phyloP scores from a whole-genome alignment of 768 basidiomycete genomes.

The Collybia mongolica region DNA sequence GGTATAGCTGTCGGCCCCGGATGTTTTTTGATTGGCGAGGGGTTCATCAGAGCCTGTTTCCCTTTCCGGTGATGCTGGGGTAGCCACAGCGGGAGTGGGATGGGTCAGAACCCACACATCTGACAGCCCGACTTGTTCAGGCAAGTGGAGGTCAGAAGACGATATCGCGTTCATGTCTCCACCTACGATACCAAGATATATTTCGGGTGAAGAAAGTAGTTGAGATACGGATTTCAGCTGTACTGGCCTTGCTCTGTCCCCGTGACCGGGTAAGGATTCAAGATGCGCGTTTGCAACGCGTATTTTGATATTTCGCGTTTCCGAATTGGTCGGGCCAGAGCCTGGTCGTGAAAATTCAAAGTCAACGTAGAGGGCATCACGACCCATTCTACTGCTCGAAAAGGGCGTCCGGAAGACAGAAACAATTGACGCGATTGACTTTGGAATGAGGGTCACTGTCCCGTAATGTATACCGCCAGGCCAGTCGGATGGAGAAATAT shows the following conservation, averaged over 20 bases:
- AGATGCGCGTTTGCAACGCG: too few relatives aligned
- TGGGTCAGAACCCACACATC: constrained; percentile 36
- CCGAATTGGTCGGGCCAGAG: too few relatives aligned
- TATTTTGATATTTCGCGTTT: too few relatives aligned
- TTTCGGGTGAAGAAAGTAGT: background rate
- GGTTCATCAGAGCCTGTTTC: too few relatives aligned
- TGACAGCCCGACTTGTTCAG: constrained; percentile 33
- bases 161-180: constrained; percentile 55
- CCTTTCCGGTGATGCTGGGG: too few relatives aligned
- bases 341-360: constrained; percentile 25
- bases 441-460: constrained; percentile 46
- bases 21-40: too few relatives aligned
- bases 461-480: constrained; percentile 29
- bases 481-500: constrained; percentile 35
- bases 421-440: constrained; percentile 30
- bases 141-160: constrained; percentile 28
- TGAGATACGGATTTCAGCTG: too few relatives aligned
- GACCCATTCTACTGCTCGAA: constrained; percentile 34
- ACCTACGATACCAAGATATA: constrained; percentile 41
- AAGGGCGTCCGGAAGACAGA: constrained; percentile 35
- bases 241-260: too few relatives aligned
- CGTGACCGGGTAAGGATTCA: too few relatives aligned
- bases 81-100: too few relatives aligned
- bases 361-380: constrained; percentile 48
- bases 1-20: constrained; percentile 30